These are phyloP conservation scores for Madurella mycetomatis DNA, from an alignment of 2,329 filamentous ascomycete species.

Conservation along the genomic window DNA sequence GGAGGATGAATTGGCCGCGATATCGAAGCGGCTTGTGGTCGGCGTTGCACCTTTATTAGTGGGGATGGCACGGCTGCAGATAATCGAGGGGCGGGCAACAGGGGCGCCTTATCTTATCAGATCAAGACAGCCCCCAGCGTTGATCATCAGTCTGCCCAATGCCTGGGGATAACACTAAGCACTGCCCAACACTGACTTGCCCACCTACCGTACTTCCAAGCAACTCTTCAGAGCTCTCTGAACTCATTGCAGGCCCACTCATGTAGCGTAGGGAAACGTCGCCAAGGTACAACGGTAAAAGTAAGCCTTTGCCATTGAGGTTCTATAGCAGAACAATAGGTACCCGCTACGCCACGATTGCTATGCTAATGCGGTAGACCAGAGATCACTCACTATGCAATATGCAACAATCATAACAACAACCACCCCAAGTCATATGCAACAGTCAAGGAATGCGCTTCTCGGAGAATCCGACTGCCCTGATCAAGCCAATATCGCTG, in stretches of 20 bases:
- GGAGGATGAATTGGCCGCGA: constrained; percentile 3
- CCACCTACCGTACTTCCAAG: too few relatives aligned
- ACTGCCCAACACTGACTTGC: too few relatives aligned
- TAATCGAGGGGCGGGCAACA: too few relatives aligned
- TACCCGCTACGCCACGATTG: background rate
- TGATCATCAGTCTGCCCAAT: too few relatives aligned
- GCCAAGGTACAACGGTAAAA: background rate
- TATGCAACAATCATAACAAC: background rate
- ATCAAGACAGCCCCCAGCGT: too few relatives aligned
- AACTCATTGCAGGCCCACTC: too few relatives aligned
- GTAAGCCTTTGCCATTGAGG: background rate
- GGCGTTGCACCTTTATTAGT: background rate
- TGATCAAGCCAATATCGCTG: background rate
- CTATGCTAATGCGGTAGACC: constrained; percentile 4
- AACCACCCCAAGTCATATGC: background rate
- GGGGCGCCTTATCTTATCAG: too few relatives aligned
- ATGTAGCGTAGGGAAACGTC: too few relatives aligned
- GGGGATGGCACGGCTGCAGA: too few relatives aligned
- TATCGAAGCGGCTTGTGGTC: background rate
- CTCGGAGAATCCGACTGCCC: background rate
- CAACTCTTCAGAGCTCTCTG: too few relatives aligned
- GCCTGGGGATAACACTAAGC: too few relatives aligned
- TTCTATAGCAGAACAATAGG: background rate
- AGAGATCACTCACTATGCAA: constrained; percentile 5
- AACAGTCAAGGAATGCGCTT: background rate